Conservation (phyloP, 148 eudicot genomes). For the Dianthus caryophyllus region DNA sequence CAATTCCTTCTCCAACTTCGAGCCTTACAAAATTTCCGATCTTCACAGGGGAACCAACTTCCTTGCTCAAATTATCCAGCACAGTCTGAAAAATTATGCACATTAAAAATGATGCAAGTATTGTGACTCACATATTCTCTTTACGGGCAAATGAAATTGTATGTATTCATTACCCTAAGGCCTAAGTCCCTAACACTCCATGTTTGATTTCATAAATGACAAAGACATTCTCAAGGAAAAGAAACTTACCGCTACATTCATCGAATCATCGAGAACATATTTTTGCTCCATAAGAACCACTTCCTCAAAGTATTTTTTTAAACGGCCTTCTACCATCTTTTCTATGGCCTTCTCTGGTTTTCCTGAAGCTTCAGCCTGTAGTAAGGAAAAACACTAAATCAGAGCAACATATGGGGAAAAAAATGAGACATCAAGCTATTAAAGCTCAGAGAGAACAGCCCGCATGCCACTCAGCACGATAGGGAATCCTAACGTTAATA, state of each 20-base stretch:
- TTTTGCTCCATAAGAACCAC: slow-evolving; percentile 97
- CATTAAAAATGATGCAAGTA: not conserved
- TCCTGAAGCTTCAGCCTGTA: slow-evolving; percentile 84
- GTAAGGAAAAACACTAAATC: not conserved
- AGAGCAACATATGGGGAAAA: not conserved
- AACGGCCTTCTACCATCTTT: slow-evolving; percentile 95
- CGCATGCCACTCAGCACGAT: no score
- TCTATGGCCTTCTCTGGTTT: slow-evolving; percentile 91
- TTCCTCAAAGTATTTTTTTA: slow-evolving; percentile 86
- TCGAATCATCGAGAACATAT: slow-evolving; percentile 63
- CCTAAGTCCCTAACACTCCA: no score
- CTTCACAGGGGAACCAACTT: slow-evolving; percentile 74
- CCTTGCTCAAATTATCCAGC: slow-evolving; percentile 62
- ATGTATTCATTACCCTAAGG: not conserved
- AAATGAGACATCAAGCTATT: no score
- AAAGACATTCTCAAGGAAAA: not conserved
- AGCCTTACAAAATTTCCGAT: slow-evolving; percentile 66
- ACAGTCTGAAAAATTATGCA: slow-evolving; percentile 50
- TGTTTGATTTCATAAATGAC: not conserved
- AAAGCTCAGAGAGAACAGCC: not conserved
- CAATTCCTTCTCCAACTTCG: slow-evolving; percentile 92
- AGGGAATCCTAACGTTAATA: no score
- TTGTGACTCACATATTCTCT: not conserved
- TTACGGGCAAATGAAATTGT: not conserved
- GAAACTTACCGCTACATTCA: slow-evolving; percentile 61